These are phyloP conservation scores for Globisporangium emineosum DNA, from an alignment of 352 stramenopile genomes.

Conservation along the genomic window DNA sequence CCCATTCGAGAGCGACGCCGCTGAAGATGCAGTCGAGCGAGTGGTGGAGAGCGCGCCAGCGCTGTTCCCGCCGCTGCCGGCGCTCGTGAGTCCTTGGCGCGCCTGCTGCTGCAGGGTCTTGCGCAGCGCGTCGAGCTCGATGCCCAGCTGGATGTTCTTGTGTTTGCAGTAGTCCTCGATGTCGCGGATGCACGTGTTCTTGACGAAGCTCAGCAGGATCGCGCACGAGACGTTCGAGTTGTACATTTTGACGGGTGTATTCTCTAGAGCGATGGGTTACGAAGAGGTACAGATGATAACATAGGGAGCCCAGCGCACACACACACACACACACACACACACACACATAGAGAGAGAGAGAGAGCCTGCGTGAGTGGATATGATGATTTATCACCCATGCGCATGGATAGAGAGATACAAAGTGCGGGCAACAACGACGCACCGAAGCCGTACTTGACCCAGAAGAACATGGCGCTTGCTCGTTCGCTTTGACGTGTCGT, in stretches of 20 bases:
- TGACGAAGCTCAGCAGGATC: constrained; percentile 70
- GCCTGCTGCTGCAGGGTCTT: constrained; percentile 21
- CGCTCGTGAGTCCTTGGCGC: constrained; percentile 15
- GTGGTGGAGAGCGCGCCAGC: constrained; percentile 2
- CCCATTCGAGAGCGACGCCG: background rate
- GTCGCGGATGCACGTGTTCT: constrained; percentile 58
- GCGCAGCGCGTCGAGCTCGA: constrained; percentile 66
- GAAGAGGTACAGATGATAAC: background rate
- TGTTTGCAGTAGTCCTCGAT: constrained; percentile 77
- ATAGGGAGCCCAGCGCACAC: too few relatives aligned
- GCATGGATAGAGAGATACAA: background rate
- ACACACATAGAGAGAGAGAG: background rate
- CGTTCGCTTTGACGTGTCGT: too few relatives aligned
- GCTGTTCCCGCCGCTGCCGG: constrained; percentile 9
- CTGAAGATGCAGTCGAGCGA: constrained; percentile 14
- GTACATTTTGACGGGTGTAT: constrained; percentile 66
- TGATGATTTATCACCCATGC: background rate
- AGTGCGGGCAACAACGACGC: constrained; percentile 2
- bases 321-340: background rate
- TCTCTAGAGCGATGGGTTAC: constrained; percentile 23
- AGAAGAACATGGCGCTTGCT: constrained; percentile 52
- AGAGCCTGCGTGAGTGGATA: background rate
- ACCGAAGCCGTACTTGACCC: constrained; percentile 84
- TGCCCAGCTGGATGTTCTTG: constrained; percentile 66
- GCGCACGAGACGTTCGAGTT: constrained; percentile 71